Evolutionary conservation across 2,329 filamentous ascomycete species (phyloP).

Genomic region (Teratosphaeria zuluensis): DNA sequence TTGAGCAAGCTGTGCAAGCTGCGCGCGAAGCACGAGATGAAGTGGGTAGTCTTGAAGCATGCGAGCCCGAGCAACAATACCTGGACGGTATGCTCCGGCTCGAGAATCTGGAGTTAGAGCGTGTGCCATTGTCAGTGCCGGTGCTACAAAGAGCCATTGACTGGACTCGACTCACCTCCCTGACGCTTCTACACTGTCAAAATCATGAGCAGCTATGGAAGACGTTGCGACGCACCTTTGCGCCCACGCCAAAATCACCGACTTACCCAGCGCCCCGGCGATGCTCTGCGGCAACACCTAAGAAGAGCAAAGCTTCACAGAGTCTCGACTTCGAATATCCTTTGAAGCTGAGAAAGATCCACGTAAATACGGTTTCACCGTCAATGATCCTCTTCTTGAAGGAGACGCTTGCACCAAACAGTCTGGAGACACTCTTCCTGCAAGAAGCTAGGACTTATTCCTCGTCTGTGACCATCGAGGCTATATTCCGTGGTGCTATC

Average conservation of each 20-base stretch:
- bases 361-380: constrained; percentile 62
- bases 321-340: constrained; percentile 39
- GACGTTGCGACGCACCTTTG: constrained; percentile 49
- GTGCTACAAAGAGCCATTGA: constrained; percentile 64
- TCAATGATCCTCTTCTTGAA: constrained; percentile 65
- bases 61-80: constrained; percentile 6
- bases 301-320: constrained; percentile 12
- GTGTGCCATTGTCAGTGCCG: constrained; percentile 61
- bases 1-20: not conserved
- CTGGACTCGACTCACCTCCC: constrained; percentile 59
- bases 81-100: constrained; percentile 53
- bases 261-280: constrained; percentile 29
- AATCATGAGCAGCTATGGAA: constrained; percentile 70
- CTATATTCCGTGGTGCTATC: constrained; percentile 61
- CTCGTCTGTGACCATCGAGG: constrained; percentile 55
- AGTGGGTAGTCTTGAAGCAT: not conserved
- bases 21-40: not conserved
- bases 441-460: constrained; percentile 51
- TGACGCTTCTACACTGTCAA: constrained; percentile 65
- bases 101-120: constrained; percentile 65
- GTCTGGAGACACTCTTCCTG: constrained; percentile 67
- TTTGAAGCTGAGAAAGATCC: constrained; percentile 61
- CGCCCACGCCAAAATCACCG: constrained; percentile 27
- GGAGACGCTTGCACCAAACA: constrained; percentile 68
- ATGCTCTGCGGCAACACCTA: constrained; percentile 20